These are phyloP conservation scores for Scutellaria barbata DNA, from an alignment of 257 asterid genomes.

Conservation along the genomic window DNA sequence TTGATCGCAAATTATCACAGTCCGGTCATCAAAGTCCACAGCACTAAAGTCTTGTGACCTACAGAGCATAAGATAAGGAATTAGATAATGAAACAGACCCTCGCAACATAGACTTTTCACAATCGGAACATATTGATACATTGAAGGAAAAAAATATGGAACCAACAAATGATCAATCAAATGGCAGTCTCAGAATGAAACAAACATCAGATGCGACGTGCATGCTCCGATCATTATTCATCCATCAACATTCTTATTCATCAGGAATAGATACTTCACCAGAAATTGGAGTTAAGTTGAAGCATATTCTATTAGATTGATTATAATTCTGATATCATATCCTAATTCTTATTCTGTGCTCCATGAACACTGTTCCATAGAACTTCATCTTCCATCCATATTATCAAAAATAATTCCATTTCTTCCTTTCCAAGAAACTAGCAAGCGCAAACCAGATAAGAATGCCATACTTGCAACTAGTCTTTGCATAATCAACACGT, in stretches of 20 bases:
- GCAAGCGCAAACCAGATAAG: not conserved
- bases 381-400: not conserved
- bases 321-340: not conserved
- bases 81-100: conserved; percentile 15
- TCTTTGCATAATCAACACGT: not conserved
- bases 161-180: conserved; percentile 1
- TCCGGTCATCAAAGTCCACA: conserved; percentile 86
- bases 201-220: not conserved
- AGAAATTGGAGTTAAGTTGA: not conserved
- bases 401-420: conserved; percentile 7
- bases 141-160: not conserved
- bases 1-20: conserved; percentile 93
- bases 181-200: conserved; percentile 9
- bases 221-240: not conserved
- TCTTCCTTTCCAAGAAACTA: not conserved
- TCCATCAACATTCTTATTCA: not conserved
- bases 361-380: not conserved
- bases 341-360: not conserved
- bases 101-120: conserved; percentile 12
- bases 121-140: conserved; percentile 10
- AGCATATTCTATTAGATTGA: conserved; percentile 1
- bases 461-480: conserved; percentile 2
- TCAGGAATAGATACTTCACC: conserved; percentile 8
- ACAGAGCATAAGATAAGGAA: conserved; percentile 32
- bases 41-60: conserved; percentile 97